Evolutionary conservation across 257 asterid genomes (phyloP).

Genomic region (Agastache rugosa): DNA sequence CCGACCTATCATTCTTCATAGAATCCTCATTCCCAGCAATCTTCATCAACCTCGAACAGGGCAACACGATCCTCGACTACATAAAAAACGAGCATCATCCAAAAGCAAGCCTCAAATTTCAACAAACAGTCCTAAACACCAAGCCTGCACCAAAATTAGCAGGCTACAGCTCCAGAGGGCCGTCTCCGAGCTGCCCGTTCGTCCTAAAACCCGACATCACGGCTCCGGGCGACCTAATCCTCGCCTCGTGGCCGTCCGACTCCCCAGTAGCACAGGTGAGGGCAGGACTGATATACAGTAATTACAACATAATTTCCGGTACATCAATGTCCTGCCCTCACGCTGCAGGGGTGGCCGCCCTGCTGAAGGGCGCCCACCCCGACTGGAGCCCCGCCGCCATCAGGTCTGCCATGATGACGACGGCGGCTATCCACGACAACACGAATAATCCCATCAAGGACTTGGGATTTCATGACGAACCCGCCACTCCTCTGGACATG

Average conservation of each 20-base stretch:
- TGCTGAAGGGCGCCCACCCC: slow-evolving; percentile 59
- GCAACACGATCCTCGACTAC: slow-evolving; percentile 52
- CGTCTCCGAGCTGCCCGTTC: slow-evolving; percentile 66
- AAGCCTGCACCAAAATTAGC: slow-evolving; percentile 68
- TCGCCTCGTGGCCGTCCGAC: slow-evolving; percentile 67
- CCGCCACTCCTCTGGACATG: slow-evolving; percentile 67
- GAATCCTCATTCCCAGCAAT: slow-evolving; percentile 53
- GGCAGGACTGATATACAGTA: slow-evolving; percentile 47
- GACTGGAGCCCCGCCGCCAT: slow-evolving; percentile 76
- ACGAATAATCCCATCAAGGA: slow-evolving; percentile 52
- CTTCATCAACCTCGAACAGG: slow-evolving; percentile 49
- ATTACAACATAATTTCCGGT: slow-evolving; percentile 69
- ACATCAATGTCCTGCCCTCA: slow-evolving; percentile 92
- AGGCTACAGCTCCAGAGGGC: slow-evolving; percentile 83
- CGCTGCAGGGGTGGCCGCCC: slow-evolving; percentile 69
- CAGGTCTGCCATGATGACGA: slow-evolving; percentile 80
- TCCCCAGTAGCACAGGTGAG: slow-evolving; percentile 28
- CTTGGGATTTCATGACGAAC: slow-evolving; percentile 32
- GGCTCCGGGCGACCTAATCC: slow-evolving; percentile 70
- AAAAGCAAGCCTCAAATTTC: slow-evolving; percentile 52
- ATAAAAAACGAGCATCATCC: slow-evolving; percentile 43
- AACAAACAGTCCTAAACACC: slow-evolving; percentile 46
- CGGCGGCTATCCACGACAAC: slow-evolving; percentile 55
- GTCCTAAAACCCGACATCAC: slow-evolving; percentile 70
- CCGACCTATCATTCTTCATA: slow-evolving; percentile 44